Base-by-base conservation (phyloP, 768 basidiomycete genomes). In the Auricularia sp. region DNA sequence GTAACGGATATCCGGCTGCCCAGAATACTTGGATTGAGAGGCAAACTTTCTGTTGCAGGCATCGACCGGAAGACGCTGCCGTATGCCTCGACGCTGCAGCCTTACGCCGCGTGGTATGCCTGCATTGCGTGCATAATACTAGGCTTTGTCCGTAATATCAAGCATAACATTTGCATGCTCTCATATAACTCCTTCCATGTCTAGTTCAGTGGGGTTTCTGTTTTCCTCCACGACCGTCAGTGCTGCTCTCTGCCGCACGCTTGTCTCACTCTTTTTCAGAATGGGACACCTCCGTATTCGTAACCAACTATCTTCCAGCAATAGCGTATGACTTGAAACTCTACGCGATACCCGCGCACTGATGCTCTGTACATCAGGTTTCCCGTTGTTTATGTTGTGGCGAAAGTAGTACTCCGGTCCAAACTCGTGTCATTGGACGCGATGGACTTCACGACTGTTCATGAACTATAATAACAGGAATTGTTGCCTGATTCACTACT, bases 81-180 rank as follows among this genome's bases (percentile, higher is more conserved):
- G 1, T 86, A 77, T 70, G 54, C 68, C 0, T 71, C 80, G 0
- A 63, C 66, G 3, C 45, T 87, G 34, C 88, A 89, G 70, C 90
- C 90, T 1, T 92, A 73, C 69, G 87, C 88, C 14, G 89, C 89
- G 18, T 91, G 83, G 78, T 85, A 84, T 70, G 76, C 75, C 11
- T 51, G 14, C 18, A 18, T 16, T 18, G 47, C 47, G 10, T 51
- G 47, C 47, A 18, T 51, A 16, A 18, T 51, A 16, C 6, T 51
- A 6, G 21, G 18, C 1, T 21, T 51, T 24, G 47, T 51, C 11
- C 47, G 47, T 18, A 1, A 1, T 51, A 2, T 18, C 47, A 45
- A 45, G 1, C 1, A 3, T 21, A 18, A 51, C 29, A 29, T 29
- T 51, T 1, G 10, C 47, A 6, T 18, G 5, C 14, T 51, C 47